phyloP scores from a whole-genome alignment of 164 flowering plant species.

The Chimonanthus praecox region DNA sequence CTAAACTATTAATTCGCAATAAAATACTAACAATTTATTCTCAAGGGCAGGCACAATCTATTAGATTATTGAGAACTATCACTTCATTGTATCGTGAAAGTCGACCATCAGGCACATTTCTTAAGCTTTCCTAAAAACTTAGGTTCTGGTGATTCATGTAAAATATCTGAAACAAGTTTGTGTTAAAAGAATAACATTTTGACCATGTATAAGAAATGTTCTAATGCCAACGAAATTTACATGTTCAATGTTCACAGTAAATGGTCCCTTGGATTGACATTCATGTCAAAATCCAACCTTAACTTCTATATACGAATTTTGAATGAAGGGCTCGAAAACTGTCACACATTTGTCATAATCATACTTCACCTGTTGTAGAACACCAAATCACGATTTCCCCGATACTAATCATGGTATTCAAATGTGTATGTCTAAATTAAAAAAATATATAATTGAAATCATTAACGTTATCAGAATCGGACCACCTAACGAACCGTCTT shows the following conservation, averaged over 20 bases:
- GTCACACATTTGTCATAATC: slow-evolving; percentile 67
- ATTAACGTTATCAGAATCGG: no score
- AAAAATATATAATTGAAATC: background rate
- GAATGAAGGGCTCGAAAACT: slow-evolving; percentile 83
- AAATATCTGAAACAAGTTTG: slow-evolving; percentile 52
- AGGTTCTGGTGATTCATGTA: slow-evolving; percentile 85
- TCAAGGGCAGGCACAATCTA: slow-evolving; percentile 96
- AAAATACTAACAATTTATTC: slow-evolving; percentile 71
- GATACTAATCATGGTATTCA: slow-evolving; percentile 92
- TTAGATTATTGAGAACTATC: slow-evolving; percentile 84
- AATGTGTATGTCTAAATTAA: slow-evolving; percentile 73
- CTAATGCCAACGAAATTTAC: slow-evolving; percentile 22
- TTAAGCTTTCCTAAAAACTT: slow-evolving; percentile 91
- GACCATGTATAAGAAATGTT: background rate
- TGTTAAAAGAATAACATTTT: background rate
- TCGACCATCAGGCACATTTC: slow-evolving; percentile 84
- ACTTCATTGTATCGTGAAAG: slow-evolving; percentile 95
- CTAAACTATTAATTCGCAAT: background rate
- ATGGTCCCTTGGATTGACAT: slow-evolving; percentile 98
- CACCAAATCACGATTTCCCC: slow-evolving; percentile 94
- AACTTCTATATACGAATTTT: slow-evolving; percentile 91
- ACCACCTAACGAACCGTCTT: no score
- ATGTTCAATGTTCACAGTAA: slow-evolving; percentile 92
- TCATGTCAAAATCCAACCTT: slow-evolving; percentile 96
- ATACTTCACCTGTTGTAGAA: slow-evolving; percentile 88